phyloP scores from a whole-genome alignment of 768 basidiomycete species.

The Auriculariales sp. region DNA sequence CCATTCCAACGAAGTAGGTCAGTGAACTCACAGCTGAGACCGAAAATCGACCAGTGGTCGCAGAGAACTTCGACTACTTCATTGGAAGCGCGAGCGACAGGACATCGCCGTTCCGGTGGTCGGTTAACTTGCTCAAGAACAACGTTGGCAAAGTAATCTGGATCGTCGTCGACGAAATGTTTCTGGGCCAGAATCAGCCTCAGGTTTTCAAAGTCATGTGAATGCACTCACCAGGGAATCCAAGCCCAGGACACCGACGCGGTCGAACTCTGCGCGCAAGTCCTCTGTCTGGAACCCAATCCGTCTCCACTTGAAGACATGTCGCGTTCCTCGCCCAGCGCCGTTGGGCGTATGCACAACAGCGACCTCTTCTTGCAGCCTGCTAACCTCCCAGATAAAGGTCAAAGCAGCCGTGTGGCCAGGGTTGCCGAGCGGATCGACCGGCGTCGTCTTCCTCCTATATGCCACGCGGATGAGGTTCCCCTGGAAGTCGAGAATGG shows the following conservation, averaged over 20 bases:
- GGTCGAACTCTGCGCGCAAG: conserved; percentile 58
- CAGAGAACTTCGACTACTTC: conserved; percentile 74
- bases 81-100: conserved; percentile 69
- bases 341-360: conserved; percentile 19
- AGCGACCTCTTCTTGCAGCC: conserved; percentile 38
- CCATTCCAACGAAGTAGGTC: neutral
- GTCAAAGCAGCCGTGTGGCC: conserved; percentile 41
- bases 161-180: conserved; percentile 52
- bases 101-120: conserved; percentile 61
- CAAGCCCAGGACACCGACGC: conserved; percentile 67
- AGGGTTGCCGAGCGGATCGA: conserved; percentile 52
- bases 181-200: too few species aligned
- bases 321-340: conserved; percentile 5
- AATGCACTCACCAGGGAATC: conserved; percentile 54
- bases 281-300: conserved; percentile 70
- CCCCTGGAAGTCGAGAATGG: conserved; percentile 78
- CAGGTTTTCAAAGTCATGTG: neutral
- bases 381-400: conserved; percentile 54
- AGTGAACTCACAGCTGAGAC: conserved; percentile 56
- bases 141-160: conserved; percentile 62
- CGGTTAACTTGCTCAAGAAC: conserved; percentile 70
- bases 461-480: conserved; percentile 69
- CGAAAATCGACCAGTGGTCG: conserved; percentile 76
- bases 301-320: conserved; percentile 53
- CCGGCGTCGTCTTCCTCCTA: conserved; percentile 64